These are phyloP conservation scores for Sarcodon sp. DNA, from an alignment of 768 basidiomycete genomes.

Conservation along the genomic window DNA sequence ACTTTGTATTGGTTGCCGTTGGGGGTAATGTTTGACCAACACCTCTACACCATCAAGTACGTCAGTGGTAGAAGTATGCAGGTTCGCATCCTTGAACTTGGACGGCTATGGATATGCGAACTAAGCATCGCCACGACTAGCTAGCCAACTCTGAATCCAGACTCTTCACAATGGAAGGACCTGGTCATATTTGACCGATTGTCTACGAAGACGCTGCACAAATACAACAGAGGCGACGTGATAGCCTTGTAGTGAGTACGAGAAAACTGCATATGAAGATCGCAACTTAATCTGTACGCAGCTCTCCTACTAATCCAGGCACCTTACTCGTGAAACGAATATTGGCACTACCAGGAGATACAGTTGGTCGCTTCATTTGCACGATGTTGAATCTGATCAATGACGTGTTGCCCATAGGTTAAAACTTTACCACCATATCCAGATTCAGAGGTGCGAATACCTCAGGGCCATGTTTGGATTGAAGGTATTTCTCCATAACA, in stretches of 20 bases:
- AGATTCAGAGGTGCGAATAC: conserved; percentile 36
- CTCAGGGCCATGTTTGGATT: conserved; percentile 59
- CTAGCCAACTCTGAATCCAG: conserved; percentile 63
- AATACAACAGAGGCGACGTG: conserved; percentile 44
- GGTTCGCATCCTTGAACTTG: conserved; percentile 23
- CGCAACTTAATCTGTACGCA: conserved; percentile 12
- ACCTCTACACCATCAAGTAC: conserved; percentile 38
- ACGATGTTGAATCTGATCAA: neutral
- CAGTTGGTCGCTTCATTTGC: conserved; percentile 11
- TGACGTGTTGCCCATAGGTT: conserved; percentile 15
- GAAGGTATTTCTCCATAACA: conserved; percentile 36
- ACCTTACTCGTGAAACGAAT: conserved; percentile 54
- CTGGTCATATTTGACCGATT: conserved; percentile 49
- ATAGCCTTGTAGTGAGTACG: conserved; percentile 42
- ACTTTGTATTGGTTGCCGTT: conserved; percentile 49
- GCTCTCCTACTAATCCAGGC: conserved; percentile 45
- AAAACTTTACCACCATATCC: conserved; percentile 62
- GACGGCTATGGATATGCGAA: too few relatives aligned
- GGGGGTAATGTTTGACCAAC: conserved; percentile 31
- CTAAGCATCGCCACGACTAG: conserved; percentile 19
- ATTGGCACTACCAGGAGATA: conserved; percentile 48
- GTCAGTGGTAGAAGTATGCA: conserved; percentile 65
- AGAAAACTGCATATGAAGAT: neutral
- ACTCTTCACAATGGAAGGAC: conserved; percentile 48
- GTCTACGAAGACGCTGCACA: conserved; percentile 21